Conservation (phyloP, 2,329 filamentous ascomycete genomes). For the Monosporascus sp. region DNA sequence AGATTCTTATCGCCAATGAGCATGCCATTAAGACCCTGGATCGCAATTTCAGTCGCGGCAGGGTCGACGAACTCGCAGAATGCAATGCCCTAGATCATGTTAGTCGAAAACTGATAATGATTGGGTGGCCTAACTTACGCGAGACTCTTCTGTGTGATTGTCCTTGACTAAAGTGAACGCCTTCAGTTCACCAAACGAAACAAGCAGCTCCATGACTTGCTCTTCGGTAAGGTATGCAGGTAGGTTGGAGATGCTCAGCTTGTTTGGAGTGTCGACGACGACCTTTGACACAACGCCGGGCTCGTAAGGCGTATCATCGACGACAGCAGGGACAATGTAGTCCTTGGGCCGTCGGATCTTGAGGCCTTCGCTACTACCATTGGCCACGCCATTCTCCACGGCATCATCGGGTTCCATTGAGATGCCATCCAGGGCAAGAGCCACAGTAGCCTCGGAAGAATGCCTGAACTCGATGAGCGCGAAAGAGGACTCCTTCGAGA, state of each 20-base stretch:
- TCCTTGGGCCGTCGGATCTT: slow-evolving; percentile 87
- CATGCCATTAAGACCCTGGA: slow-evolving; percentile 90
- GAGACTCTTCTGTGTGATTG: slow-evolving; percentile 74
- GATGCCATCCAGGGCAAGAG: slow-evolving; percentile 83
- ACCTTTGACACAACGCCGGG: slow-evolving; percentile 71
- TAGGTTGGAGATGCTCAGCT: slow-evolving; percentile 89
- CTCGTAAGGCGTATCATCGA: slow-evolving; percentile 68
- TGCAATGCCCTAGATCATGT: slow-evolving; percentile 68
- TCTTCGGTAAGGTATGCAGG: slow-evolving; percentile 84
- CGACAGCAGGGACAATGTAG: slow-evolving; percentile 84
- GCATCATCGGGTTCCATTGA: slow-evolving; percentile 72
- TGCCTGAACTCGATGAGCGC: slow-evolving; percentile 89
- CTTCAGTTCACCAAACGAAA: slow-evolving; percentile 88
- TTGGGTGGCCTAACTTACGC: slow-evolving; percentile 52
- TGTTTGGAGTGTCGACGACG: slow-evolving; percentile 90
- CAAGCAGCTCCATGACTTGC: slow-evolving; percentile 83
- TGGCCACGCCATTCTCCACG: slow-evolving; percentile 44
- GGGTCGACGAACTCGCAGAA: slow-evolving; percentile 93
- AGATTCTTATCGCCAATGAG: slow-evolving; percentile 82
- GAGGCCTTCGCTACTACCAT: slow-evolving; percentile 52
- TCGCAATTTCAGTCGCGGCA: slow-evolving; percentile 71
- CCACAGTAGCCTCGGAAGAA: slow-evolving; percentile 82
- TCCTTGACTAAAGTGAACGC: slow-evolving; percentile 90
- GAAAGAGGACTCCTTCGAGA: slow-evolving; percentile 74
- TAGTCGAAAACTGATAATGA: slow-evolving; percentile 15